Conservation (phyloP, 495 filamentous ascomycete genomes). For the Xylaria cubensis region DNA sequence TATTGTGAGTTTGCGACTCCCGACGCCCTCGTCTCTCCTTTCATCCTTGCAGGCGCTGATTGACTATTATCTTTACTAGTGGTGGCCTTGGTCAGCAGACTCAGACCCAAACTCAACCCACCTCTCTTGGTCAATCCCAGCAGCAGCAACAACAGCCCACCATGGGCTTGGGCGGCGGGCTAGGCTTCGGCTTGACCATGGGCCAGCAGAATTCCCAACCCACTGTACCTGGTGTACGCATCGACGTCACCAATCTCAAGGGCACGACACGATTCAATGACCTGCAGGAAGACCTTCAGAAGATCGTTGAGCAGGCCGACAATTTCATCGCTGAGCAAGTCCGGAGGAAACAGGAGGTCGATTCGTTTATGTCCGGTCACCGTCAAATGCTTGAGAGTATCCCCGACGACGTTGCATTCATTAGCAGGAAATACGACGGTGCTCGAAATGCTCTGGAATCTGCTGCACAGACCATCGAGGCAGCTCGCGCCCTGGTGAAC, state of each 20-base stretch:
- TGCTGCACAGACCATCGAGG: constrained; percentile 74
- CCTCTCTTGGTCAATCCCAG: constrained; percentile 44
- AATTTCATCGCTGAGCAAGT: constrained; percentile 74
- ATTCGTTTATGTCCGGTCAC: constrained; percentile 69
- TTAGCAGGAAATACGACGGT: constrained; percentile 72
- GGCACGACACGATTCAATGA: constrained; percentile 91
- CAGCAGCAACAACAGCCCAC: constrained; percentile 55
- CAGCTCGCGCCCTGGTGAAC: constrained; percentile 66
- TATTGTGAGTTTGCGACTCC: constrained; percentile 56
- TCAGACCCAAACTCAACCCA: constrained; percentile 36
- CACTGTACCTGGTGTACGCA: constrained; percentile 71
- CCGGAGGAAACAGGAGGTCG: constrained; percentile 58
- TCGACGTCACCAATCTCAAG: constrained; percentile 76
- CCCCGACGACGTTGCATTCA: constrained; percentile 75
- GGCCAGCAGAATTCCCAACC: constrained; percentile 56
- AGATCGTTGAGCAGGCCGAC: constrained; percentile 76
- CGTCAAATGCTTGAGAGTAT: constrained; percentile 68
- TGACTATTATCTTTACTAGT: constrained; percentile 21
- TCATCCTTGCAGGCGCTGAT: constrained; percentile 29
- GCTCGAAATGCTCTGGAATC: constrained; percentile 74
- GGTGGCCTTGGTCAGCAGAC: constrained; percentile 34
- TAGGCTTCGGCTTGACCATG: constrained; percentile 50
- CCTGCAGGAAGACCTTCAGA: constrained; percentile 81
- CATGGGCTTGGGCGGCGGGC: constrained; percentile 37
- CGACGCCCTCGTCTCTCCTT: not conserved